Evolutionary conservation across 176 grass and related monocot genomes (phyloP).

Genomic region (Avena atlantica): DNA sequence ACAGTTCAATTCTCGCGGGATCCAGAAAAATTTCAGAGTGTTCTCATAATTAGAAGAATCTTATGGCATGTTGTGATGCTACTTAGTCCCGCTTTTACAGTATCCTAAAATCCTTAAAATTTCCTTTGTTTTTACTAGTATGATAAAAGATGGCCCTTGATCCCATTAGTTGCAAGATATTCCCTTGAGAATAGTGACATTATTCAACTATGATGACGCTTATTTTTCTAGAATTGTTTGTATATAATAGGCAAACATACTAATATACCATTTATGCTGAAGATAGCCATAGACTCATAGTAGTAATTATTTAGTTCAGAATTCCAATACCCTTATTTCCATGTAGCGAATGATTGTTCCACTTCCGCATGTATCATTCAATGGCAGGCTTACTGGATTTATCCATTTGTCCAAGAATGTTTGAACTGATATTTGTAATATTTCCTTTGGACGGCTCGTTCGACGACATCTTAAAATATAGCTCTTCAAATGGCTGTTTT

Average conservation of each 20-base stretch:
- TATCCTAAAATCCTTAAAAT: background rate
- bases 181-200: background rate
- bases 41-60: background rate
- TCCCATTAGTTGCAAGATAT: background rate
- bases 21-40: background rate
- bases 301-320: background rate
- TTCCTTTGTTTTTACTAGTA: background rate
- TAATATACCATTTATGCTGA: background rate
- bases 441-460: background rate
- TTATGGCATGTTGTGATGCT: background rate
- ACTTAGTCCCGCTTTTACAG: background rate
- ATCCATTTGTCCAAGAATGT: conserved; percentile 49
- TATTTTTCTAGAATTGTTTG: background rate
- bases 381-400: background rate
- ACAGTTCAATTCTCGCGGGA: background rate
- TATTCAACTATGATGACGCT: background rate
- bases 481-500: background rate
- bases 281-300: background rate
- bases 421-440: background rate
- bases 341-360: background rate
- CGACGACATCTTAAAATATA: conserved; percentile 2
- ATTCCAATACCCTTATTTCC: background rate
- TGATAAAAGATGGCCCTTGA: background rate
- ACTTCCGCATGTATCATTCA: background rate
- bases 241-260: background rate